Evolutionary conservation across 2,329 filamentous ascomycete species (phyloP), one percentile per base, ranked within the genome.

Genomic region (Zymoseptoria ardabiliae): DNA sequence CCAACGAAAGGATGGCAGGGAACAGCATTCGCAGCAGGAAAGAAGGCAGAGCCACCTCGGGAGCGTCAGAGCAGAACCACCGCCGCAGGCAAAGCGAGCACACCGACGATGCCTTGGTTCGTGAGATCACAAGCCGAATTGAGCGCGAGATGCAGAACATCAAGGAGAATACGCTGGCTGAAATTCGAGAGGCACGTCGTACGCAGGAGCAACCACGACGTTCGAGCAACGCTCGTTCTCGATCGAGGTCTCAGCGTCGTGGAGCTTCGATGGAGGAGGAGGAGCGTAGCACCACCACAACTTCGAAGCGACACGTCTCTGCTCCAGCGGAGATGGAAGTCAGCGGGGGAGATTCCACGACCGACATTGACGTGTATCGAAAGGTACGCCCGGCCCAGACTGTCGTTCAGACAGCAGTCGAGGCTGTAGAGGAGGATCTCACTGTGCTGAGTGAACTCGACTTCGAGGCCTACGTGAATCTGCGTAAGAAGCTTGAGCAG

Each of bases 401-500:
- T 22, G 11, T 56, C 62, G 35, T n/a, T 17, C 35, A 45, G 6
- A 45, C 17, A 45, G 51, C 51, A 10, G 23, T 54, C 59, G 21
- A 61, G 49, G 19, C 60, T 11, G 48, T 59, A 21, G 59, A 58
- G 25, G 55, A 62, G 25, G 76, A 82, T 57, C 63, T 82, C 53
- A 85, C 83, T 1, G 73, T 82, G 60, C 67, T 86, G 54, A 85
- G 80, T 70, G 78, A 79, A 60, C 76, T 84, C 60, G 78, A 83
- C 66, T 75, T 75, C 55, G 72, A 77, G 57, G 78, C 82, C 56
- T 79, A 85, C 65, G 78, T 79, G 28, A 74, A 77, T 50, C 73
- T 86, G 54, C 78, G 83, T 49, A 81, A 78, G 65, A 77, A 75
- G 13, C 65, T 85, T 6, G 83, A 85, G 67, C 78, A 81, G 61